These are phyloP conservation scores for Cyathus striatus DNA, from an alignment of 768 basidiomycete species.

Conservation along the genomic window DNA sequence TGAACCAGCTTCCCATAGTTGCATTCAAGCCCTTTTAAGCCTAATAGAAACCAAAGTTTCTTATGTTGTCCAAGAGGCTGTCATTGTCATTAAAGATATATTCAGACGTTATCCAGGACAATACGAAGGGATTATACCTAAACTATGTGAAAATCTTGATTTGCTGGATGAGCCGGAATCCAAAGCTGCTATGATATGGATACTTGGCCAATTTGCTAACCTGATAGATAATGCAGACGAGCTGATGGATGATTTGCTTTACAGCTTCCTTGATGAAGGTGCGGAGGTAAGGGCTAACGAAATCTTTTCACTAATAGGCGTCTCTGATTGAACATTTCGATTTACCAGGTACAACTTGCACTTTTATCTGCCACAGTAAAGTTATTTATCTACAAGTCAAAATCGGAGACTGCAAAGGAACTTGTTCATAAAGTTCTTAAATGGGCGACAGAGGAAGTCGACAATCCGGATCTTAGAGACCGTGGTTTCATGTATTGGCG, in stretches of 20 bases:
- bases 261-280: slow-evolving; percentile 89
- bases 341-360: slow-evolving; percentile 86
- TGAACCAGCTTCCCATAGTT: slow-evolving; percentile 79
- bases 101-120: slow-evolving; percentile 95
- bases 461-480: slow-evolving; percentile 96
- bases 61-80: slow-evolving; percentile 96
- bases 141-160: slow-evolving; percentile 88
- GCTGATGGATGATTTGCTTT: slow-evolving; percentile 85
- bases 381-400: slow-evolving; percentile 86
- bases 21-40: slow-evolving; percentile 80
- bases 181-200: slow-evolving; percentile 98
- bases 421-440: slow-evolving; percentile 94
- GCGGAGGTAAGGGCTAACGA: slow-evolving; percentile 58
- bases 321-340: not conserved
- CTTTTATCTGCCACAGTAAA: slow-evolving; percentile 94
- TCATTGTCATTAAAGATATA: slow-evolving; percentile 97
- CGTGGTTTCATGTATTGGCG: slow-evolving; percentile 99
- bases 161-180: slow-evolving; percentile 92
- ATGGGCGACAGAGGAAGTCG: slow-evolving; percentile 95
- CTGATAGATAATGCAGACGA: slow-evolving; percentile 95
- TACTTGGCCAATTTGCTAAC: slow-evolving; percentile 93
- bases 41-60: slow-evolving; percentile 91
- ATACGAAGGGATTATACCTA: slow-evolving; percentile 95
- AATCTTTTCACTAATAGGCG: not conserved
- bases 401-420: slow-evolving; percentile 79